A percentile compares a stretch with the other conserved stretches of the same genome.
Conservation (phyloP, 2,329 filamentous ascomycete genomes). For the Pseudogymnoascus sp. region DNA sequence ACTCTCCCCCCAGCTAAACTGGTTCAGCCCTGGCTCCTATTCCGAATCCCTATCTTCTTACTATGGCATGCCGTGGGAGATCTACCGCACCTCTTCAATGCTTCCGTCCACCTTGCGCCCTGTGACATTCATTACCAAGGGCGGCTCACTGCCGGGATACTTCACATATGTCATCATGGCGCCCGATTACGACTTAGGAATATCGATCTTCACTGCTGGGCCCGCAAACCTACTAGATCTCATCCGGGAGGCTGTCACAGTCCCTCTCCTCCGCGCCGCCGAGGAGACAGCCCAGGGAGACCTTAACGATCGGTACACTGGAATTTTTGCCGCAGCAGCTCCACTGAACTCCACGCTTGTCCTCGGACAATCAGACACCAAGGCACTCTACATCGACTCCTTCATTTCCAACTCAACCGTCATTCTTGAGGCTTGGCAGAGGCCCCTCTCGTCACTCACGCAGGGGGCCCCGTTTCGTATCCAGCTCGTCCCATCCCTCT, state of each 20-base stretch:
- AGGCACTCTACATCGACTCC: slow-evolving; percentile 3
- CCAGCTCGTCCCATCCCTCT: slow-evolving; percentile 9
- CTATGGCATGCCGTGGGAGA: slow-evolving; percentile 43
- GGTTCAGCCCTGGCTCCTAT: slow-evolving; percentile 35
- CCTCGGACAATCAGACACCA: neutral
- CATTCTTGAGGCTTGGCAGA: neutral
- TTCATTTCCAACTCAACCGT: slow-evolving; percentile 10
- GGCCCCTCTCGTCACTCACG: neutral
- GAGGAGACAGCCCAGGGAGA: neutral
- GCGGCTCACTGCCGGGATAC: slow-evolving; percentile 37
- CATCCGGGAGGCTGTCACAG: neutral
- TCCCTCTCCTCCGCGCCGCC: neutral
- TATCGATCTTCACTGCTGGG: slow-evolving; percentile 32
- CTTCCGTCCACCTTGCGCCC: slow-evolving; percentile 29
- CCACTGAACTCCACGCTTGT: slow-evolving; percentile 5
- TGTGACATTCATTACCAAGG: slow-evolving; percentile 39
- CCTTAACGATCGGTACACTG: neutral
- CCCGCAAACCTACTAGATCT: neutral
- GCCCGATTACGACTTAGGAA: slow-evolving; percentile 37
- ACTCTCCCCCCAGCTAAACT: slow-evolving; percentile 28
- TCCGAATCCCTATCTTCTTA: slow-evolving; percentile 31
- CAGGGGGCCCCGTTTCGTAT: neutral
- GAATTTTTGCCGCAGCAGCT: neutral
- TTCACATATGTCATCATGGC: slow-evolving; percentile 32
- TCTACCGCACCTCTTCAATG: slow-evolving; percentile 35